phyloP scores from a whole-genome alignment of 192 early-diverging fungal genomes.

The Thamnidium elegans region DNA sequence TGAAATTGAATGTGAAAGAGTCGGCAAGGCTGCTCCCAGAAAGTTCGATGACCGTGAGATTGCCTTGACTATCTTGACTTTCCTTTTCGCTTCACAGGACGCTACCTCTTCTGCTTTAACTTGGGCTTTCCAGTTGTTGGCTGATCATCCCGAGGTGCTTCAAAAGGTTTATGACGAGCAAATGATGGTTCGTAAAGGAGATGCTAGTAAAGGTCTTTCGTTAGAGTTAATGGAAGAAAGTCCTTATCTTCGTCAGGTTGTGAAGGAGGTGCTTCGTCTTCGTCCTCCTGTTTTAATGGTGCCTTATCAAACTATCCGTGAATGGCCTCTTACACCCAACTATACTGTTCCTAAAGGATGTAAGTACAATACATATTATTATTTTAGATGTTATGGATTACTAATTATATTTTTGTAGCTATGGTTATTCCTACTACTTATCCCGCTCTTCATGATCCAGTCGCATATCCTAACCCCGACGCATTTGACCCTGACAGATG shows the following conservation, averaged over 20 bases:
- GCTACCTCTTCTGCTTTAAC: conserved; percentile 46
- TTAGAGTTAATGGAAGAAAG: conserved; percentile 35
- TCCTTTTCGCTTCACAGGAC: conserved; percentile 46
- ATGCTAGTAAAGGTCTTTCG: conserved; percentile 15
- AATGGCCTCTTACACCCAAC: conserved; percentile 28
- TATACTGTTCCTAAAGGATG: conserved; percentile 40
- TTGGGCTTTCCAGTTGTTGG: conserved; percentile 43
- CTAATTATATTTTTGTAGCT: conserved; percentile 2
- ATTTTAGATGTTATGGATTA: background rate
- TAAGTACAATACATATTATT: background rate
- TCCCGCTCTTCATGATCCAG: conserved; percentile 40
- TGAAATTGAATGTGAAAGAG: conserved; percentile 22
- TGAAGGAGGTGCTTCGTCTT: conserved; percentile 38
- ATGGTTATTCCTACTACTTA: conserved; percentile 44
- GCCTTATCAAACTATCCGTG: conserved; percentile 35
- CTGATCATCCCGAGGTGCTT: conserved; percentile 44
- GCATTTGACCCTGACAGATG: conserved; percentile 39
- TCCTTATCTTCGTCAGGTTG: conserved; percentile 36
- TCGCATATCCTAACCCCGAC: conserved; percentile 38
- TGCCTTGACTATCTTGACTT: conserved; percentile 42
- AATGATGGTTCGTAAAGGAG: conserved; percentile 22
- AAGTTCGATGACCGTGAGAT: conserved; percentile 41
- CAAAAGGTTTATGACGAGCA: conserved; percentile 38
- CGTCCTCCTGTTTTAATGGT: conserved; percentile 44
- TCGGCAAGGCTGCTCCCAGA: conserved; percentile 22